Evolutionary conservation across 257 asterid species (phyloP).

Genomic region (Solanum chiquidenum): DNA sequence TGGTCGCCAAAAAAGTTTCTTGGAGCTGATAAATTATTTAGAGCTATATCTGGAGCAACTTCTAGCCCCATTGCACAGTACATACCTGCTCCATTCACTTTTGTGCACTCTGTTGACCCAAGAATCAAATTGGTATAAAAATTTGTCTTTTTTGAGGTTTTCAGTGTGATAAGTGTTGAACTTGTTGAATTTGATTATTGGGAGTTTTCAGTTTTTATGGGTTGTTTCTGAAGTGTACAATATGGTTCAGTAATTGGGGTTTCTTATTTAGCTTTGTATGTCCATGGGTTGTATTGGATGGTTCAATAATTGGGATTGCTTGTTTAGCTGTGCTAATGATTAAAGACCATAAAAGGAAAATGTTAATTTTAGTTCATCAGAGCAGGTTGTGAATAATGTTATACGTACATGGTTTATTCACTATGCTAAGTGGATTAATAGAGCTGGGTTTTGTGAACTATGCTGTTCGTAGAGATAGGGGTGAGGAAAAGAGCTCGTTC

Average conservation of each 20-base stretch:
- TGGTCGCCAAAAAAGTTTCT: conserved; percentile 62
- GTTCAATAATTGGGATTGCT: not conserved
- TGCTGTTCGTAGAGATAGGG: not conserved
- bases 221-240: not conserved
- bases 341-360: not conserved
- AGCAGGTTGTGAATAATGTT: not conserved
- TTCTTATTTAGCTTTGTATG: not conserved
- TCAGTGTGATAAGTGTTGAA: not conserved
- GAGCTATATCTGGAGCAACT: conserved; percentile 83
- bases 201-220: not conserved
- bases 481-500: not conserved
- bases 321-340: not conserved
- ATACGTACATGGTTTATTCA: not conserved
- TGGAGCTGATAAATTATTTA: conserved; percentile 76
- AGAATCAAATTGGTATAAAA: conserved; percentile 74
- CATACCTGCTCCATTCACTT: conserved; percentile 88
- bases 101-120: conserved; percentile 88
- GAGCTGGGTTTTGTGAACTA: not conserved
- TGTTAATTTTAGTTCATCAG: not conserved
- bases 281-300: not conserved
- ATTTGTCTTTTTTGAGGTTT: not conserved
- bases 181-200: not conserved
- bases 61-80: conserved; percentile 95
- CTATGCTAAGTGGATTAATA: not conserved
- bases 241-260: not conserved